Base-by-base conservation (phyloP, 2,329 filamentous ascomycete species). In the Onygena corvina region DNA sequence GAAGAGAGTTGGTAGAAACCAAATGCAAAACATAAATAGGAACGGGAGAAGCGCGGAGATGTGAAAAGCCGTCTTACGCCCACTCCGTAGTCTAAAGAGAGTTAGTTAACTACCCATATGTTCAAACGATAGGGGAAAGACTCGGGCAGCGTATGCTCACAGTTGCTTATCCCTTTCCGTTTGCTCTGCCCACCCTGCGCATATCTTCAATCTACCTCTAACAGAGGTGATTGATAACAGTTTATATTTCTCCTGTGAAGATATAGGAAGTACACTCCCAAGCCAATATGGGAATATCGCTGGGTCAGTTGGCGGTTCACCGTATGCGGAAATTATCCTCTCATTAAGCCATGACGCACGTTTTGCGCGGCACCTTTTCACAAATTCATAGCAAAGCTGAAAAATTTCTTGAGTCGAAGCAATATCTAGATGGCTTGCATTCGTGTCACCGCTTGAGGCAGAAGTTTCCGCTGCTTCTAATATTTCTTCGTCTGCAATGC, bases 241-340 rank as follows among this genome's bases (percentile, higher is more conserved):
- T 9, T 76, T 73, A 57, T 94, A 93, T 62, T 90, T 93, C 58
- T 92, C 83, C 23, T 79, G 70, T 21, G 92, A 84, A 11, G 77
- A 75, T 31, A 92, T 80, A 0, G 87, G 87, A 9, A 94, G 66
- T 16, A 92, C 80, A 59, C 80, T 86, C 7, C 84, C 88, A 56
- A 94, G 83, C 89, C 89, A 95, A 75, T 88, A 94, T 0, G 88
- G 85, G 56, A 94, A 92, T 1, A 79, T 64, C 2, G 81, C 81
- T 0, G 86, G 81, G 59, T 94, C 86, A 12, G 77, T 71, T 0
- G 87, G 88, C 16, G 82, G 83, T 51, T 84, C 78, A 9, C 88
- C 88, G 56, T 90, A 92, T 4, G 84, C 80, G 27, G 78, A 69
- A 25, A 89, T 69, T 29, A 89, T 81, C 6, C 82, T 77, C 34